Evolutionary conservation across 805 yeast genomes (phyloP), one percentile per base, ranked within the genome.

Genomic region (Lipomyces sp.): DNA sequence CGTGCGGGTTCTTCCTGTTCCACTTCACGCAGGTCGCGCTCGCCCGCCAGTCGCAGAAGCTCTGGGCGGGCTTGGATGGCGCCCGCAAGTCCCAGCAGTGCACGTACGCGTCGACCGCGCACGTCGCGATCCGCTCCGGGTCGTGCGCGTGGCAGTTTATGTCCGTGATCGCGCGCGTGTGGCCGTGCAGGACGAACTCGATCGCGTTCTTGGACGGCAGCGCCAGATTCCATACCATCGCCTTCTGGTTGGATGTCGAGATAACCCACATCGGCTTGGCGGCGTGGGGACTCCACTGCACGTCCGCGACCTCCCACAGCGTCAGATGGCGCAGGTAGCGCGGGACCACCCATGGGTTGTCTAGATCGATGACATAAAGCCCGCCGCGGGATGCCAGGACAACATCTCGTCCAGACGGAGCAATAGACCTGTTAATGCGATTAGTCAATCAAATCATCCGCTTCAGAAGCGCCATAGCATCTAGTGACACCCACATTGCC

Each of bases 281-380:
- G 4, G 77, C 74, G 65, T 93, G 97, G 0, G 97, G 96, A 2
- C 95, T 86, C 98, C 98, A 93, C 67, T 93, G 98, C 1, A 91
- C 97, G 66, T 91, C 97, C 0, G 98, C 96, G 2, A 93, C 98
- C 67, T 93, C 98, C 98, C 98, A 93, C 0, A 95, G 82, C 0
- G 97, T 91, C 32, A 82, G 75, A 64, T 93, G 96, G 48, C 83
- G 95, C 14, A 93, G 76, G 90, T 95, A 88, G 51, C 98, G 73
- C 0, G 98, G 98, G 0, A 95, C 89, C 0, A 91, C 80, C 68
- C 87, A 91, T 0, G 98, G 98, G 66, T 93, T 96, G 63, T 91
- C 96, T 37, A 93, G 69, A 68, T 93, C 98, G n/a, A 91, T 83
- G 34, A 93, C 81, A 66, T 82, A 86, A 13, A 93, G 73, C 0